Percentiles rank a stretch among this genome's conserved stretches.
Conservation (phyloP, 2,329 filamentous ascomycete genomes). For the Aurifilum marmelostoma region DNA sequence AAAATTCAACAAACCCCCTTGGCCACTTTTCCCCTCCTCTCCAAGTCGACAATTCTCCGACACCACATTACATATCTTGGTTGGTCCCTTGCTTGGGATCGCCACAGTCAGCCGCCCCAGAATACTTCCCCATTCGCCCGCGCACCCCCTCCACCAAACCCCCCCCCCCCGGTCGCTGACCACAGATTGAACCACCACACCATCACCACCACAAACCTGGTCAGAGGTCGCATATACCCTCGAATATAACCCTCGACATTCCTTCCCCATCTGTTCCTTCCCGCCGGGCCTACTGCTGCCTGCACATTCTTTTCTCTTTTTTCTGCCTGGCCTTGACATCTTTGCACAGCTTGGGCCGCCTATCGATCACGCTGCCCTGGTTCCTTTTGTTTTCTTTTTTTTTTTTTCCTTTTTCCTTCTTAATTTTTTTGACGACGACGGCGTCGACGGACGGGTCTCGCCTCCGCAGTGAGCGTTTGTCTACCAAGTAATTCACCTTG, state of each 20-base stretch:
- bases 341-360: too few relatives aligned
- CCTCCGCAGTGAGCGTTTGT: too few relatives aligned
- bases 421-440: too few relatives aligned
- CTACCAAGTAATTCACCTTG: too few relatives aligned
- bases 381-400: too few relatives aligned
- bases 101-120: constrained; percentile 15
- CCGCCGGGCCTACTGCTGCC: too few relatives aligned
- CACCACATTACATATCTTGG: constrained; percentile 10
- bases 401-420: too few relatives aligned
- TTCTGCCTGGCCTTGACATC: background rate
- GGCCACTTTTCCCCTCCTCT: background rate
- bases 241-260: background rate
- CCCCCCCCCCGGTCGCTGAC: background rate
- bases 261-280: background rate
- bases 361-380: too few relatives aligned
- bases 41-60: constrained; percentile 2
- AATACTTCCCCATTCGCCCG: constrained; percentile 11
- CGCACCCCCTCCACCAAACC: background rate
- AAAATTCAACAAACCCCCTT: too few relatives aligned
- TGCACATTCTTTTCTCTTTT: background rate
- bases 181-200: background rate
- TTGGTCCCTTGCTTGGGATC: constrained; percentile 10
- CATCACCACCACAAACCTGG: too few relatives aligned
- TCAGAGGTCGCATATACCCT: background rate
- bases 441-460: too few relatives aligned